phyloP scores from a whole-genome alignment of 148 eudicot genomes.

The Rhododendron kiyosumense region DNA sequence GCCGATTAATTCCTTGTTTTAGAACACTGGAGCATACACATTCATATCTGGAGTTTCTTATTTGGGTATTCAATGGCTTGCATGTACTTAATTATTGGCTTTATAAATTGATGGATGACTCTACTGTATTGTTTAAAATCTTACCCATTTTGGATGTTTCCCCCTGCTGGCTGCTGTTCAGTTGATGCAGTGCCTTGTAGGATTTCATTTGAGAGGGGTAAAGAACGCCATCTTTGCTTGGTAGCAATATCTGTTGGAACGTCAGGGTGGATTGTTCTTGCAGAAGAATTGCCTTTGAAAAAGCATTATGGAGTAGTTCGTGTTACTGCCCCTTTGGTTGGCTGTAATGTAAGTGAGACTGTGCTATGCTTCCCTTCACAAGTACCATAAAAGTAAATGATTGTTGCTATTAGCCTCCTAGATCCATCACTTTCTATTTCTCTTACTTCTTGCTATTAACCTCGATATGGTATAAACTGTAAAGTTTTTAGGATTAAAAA shows the following conservation, averaged over 20 bases:
- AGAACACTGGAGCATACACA: not conserved
- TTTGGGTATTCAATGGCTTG: not conserved
- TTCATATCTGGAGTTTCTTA: not conserved
- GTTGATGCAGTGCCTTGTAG: conserved; percentile 94
- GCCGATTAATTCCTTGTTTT: no score
- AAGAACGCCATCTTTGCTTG: conserved; percentile 82
- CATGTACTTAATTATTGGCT: not conserved
- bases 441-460: not conserved
- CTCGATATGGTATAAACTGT: not conserved
- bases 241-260: conserved; percentile 63
- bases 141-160: not conserved
- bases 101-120: not conserved
- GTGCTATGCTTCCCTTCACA: not conserved
- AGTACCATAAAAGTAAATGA: not conserved
- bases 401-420: not conserved
- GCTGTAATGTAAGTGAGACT: conserved; percentile 65
- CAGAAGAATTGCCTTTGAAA: conserved; percentile 68
- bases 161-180: conserved; percentile 26
- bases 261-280: conserved; percentile 87
- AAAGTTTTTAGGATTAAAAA: not conserved
- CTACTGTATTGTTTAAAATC: not conserved
- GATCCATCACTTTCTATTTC: not conserved
- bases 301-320: conserved; percentile 64
- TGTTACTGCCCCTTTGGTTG: conserved; percentile 87
- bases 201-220: conserved; percentile 97